A percentile compares a stretch with the other conserved stretches of the same genome.
phyloP scores from a whole-genome alignment of 495 filamentous ascomycete species.

The Penicillium mononematosum region DNA sequence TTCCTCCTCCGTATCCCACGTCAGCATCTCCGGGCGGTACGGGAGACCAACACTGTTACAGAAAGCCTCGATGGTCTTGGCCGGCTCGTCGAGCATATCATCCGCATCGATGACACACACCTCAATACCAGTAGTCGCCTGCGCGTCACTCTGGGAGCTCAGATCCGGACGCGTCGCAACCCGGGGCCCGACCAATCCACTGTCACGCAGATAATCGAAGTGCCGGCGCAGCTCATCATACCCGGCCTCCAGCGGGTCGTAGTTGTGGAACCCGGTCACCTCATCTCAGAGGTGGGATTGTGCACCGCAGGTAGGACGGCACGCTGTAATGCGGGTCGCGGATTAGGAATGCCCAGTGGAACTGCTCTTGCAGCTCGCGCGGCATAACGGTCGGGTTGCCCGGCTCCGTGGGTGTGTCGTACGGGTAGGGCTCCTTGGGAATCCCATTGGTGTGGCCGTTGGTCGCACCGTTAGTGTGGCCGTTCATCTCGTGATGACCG shows the following conservation, averaged over 20 bases:
- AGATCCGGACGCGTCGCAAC: slow-evolving; percentile 48
- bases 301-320: slow-evolving; percentile 92
- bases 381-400: slow-evolving; percentile 86
- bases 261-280: slow-evolving; percentile 81
- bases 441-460: slow-evolving; percentile 15
- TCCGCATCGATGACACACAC: slow-evolving; percentile 95
- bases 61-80: slow-evolving; percentile 68
- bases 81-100: slow-evolving; percentile 82
- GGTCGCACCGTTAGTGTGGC: slow-evolving; percentile 20
- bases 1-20: slow-evolving; percentile 73
- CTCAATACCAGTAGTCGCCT: slow-evolving; percentile 35
- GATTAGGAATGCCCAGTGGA: slow-evolving; percentile 97
- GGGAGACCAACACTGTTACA: slow-evolving; percentile 74
- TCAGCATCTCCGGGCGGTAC: slow-evolving; percentile 71
- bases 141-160: slow-evolving; percentile 1
- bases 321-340: slow-evolving; percentile 85
- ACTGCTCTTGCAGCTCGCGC: slow-evolving; percentile 59
- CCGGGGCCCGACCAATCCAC: slow-evolving; percentile 62
- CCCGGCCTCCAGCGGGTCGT: slow-evolving; percentile 82
- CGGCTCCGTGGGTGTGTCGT: slow-evolving; percentile 53
- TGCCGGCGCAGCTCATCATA: slow-evolving; percentile 81
- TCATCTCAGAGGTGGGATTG: slow-evolving; percentile 80
- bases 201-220: slow-evolving; percentile 73
- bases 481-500: slow-evolving; percentile 14
- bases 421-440: slow-evolving; percentile 51